These are phyloP conservation scores for Betula pendula DNA, from an alignment of 306 rosid species.

Conservation along the genomic window DNA sequence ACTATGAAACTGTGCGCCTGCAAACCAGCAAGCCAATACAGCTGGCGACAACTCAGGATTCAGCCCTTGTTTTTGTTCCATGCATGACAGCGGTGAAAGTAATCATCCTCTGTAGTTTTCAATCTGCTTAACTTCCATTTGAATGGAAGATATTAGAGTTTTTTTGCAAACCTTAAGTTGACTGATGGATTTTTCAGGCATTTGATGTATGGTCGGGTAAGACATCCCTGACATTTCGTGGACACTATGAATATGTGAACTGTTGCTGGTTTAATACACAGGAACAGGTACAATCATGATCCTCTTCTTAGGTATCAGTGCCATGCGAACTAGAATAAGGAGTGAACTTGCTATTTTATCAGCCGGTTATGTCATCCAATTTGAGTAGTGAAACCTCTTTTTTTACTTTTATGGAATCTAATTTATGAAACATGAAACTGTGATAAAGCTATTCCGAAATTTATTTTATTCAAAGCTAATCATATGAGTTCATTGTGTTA, in stretches of 20 bases:
- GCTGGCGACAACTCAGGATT: constrained; percentile 75
- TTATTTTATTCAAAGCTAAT: constrained; percentile 2
- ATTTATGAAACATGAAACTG: constrained; percentile 18
- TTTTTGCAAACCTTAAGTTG: constrained; percentile 23
- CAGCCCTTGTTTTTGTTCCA: constrained; percentile 77
- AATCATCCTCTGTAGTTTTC: constrained; percentile 18
- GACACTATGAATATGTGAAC: constrained; percentile 86
- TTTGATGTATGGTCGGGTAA: constrained; percentile 91
- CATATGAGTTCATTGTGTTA: not conserved
- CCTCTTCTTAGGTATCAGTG: constrained; percentile 1
- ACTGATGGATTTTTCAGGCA: constrained; percentile 52
- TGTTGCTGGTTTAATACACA: constrained; percentile 75
- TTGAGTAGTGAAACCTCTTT: constrained; percentile 14
- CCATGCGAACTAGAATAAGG: constrained; percentile 14
- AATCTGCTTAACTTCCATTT: constrained; percentile 15
- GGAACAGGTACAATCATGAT: constrained; percentile 67
- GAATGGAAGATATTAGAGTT: constrained; percentile 16
- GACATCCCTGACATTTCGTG: constrained; percentile 55
- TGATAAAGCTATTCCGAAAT: not conserved
- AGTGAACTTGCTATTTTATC: constrained; percentile 9
- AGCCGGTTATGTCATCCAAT: constrained; percentile 4
- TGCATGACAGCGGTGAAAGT: constrained; percentile 94
- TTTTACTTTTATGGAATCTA: constrained; percentile 20
- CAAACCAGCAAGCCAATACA: constrained; percentile 88
- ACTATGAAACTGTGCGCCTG: constrained; percentile 85